Evolutionary conservation across 768 basidiomycete species (phyloP), one percentile per base, ranked within the genome.

Genomic region (Boletus fagicola): DNA sequence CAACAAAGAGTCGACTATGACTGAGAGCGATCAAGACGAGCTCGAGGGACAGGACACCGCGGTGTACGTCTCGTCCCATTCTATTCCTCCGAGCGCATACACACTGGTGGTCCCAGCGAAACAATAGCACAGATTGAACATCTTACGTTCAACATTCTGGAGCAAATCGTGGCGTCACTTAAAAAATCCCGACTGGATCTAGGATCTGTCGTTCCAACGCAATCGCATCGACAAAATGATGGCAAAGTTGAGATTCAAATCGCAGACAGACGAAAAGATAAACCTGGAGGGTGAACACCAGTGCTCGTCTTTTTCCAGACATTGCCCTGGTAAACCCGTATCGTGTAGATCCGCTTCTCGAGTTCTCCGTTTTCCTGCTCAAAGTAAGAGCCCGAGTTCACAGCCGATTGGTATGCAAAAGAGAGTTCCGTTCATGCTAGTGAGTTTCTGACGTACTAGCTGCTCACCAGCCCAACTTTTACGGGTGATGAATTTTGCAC

Each of bases 401-500:
- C 67, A 66, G 44, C 74, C 75, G 15, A 70, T 83, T 47, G 80
- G 80, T 83, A 54, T 13, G 68, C 55, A 38, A 49, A 31, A 2
- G 31, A 11, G 1, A 6, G 33, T 16, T 28, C 24, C 5, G 8
- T 15, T 11, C 40, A 10, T 16, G 35, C 24, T 6, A 12, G n/a
- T n/a, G n/a, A 16, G 15, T 24, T 15, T 13, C 43, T 47, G 53
- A 55, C 22, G 40, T 39, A 18, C 24, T 15, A 55, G 42, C 51
- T 42, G 36, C 7, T 26, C 42, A 40, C 26, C 60, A 93, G 91
- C 91, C 3, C 87, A 86, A 63, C 67, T 92, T 10, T 78, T 92
- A 62, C 79, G 77, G 28, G 79, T 90, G 4, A 73, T 89, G 47
- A 83, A 90, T 60, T 68, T 85, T 46, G 79, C 83, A n/a, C 87